Evolutionary conservation across 2,329 filamentous ascomycete species (phyloP).

Genomic region (Paramyrothecium sp.): DNA sequence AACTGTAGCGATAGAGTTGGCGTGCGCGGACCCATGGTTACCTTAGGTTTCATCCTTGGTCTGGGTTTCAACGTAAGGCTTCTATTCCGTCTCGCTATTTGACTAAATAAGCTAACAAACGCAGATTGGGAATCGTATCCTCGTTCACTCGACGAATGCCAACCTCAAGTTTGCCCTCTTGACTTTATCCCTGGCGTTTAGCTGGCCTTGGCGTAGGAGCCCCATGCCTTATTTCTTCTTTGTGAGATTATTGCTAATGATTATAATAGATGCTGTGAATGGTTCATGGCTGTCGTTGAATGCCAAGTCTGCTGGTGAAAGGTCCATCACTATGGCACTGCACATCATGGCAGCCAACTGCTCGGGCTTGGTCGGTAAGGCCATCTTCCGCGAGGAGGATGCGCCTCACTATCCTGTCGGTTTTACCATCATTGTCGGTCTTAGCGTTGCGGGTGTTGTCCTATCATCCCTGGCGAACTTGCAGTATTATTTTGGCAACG

Average conservation of each 20-base stretch:
- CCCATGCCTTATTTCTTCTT: not conserved
- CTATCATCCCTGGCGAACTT: constrained; percentile 11
- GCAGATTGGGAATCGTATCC: constrained; percentile 24
- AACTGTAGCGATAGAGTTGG: constrained; percentile 9
- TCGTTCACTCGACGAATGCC: constrained; percentile 19
- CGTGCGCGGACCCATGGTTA: constrained; percentile 17
- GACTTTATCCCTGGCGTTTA: constrained; percentile 20
- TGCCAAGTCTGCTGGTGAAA: constrained; percentile 19
- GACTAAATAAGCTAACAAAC: not conserved
- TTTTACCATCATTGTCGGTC: constrained; percentile 16
- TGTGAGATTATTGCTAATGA: not conserved
- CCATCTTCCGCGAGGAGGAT: constrained; percentile 22
- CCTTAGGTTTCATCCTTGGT: constrained; percentile 8
- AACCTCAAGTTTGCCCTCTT: constrained; percentile 26
- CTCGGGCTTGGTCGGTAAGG: constrained; percentile 21
- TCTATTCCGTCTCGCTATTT: not conserved
- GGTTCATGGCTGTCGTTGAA: constrained; percentile 23
- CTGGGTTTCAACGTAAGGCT: constrained; percentile 6
- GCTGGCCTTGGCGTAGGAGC: constrained; percentile 26
- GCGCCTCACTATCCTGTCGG: constrained; percentile 18
- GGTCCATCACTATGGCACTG: constrained; percentile 23
- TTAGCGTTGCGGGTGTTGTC: constrained; percentile 9
- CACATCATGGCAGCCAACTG: constrained; percentile 25
- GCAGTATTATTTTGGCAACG: constrained; percentile 13
- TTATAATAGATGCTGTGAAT: constrained; percentile 15